Conservation (phyloP, 371 early-diverging fungal genomes). For the Mortierella sp. region DNA sequence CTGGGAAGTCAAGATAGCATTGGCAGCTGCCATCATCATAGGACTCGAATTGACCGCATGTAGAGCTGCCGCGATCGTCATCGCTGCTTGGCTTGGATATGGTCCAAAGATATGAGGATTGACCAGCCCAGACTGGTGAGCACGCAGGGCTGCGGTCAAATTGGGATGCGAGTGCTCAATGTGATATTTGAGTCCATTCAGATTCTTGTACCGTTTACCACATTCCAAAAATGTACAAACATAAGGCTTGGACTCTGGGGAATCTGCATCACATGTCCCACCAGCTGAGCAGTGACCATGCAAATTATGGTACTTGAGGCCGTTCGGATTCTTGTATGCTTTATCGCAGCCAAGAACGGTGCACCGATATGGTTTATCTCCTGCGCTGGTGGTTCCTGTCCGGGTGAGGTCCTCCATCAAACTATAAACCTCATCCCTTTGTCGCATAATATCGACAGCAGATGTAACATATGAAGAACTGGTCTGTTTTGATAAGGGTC, state of each 20-base stretch:
- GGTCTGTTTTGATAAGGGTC: constrained; percentile 7
- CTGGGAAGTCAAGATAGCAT: constrained; percentile 35
- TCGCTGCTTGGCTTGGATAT: constrained; percentile 39
- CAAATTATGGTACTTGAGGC: constrained; percentile 88
- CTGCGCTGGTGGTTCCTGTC: constrained; percentile 22
- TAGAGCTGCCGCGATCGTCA: constrained; percentile 41
- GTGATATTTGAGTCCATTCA: constrained; percentile 97
- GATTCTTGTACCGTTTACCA: constrained; percentile 96
- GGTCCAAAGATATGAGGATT: constrained; percentile 35
- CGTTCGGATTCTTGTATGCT: constrained; percentile 95
- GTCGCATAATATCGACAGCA: constrained; percentile 26
- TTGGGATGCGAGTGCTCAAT: constrained; percentile 85
- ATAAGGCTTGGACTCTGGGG: constrained; percentile 80
- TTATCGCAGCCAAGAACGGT: constrained; percentile 88
- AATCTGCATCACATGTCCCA: constrained; percentile 58
- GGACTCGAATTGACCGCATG: constrained; percentile 37
- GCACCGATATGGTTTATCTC: constrained; percentile 86
- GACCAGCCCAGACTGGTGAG: constrained; percentile 38
- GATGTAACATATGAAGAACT: constrained; percentile 2
- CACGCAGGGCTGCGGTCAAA: constrained; percentile 39
- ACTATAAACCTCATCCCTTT: constrained; percentile 38
- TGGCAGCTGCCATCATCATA: constrained; percentile 44
- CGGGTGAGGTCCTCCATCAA: constrained; percentile 36
- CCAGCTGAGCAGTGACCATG: constrained; percentile 74
- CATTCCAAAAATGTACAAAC: constrained; percentile 89